These are phyloP conservation scores for Elsinoe necatrix DNA, from an alignment of 2,329 filamentous ascomycete genomes.

Conservation along the genomic window DNA sequence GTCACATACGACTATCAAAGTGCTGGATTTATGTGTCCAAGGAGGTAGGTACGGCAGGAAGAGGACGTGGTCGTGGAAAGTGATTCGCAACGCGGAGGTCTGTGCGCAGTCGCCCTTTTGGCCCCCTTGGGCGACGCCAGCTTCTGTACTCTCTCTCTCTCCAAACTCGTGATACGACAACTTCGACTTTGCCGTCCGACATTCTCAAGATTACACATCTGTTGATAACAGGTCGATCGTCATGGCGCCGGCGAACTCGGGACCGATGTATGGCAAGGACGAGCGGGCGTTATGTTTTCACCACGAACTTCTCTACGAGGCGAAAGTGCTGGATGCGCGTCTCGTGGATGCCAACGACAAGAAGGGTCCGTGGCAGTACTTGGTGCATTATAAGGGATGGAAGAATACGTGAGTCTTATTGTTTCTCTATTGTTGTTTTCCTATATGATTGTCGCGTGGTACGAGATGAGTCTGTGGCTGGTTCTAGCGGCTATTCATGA, in stretches of 20 bases:
- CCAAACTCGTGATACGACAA: background rate
- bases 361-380: conserved; percentile 72
- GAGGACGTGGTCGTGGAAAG: conserved; percentile 1
- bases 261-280: conserved; percentile 58
- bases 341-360: conserved; percentile 55
- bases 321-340: conserved; percentile 79
- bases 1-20: background rate
- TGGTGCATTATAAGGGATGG: conserved; percentile 98
- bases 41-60: background rate
- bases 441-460: background rate
- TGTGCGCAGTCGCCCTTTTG: conserved; percentile 5
- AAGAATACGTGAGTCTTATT: conserved; percentile 70
- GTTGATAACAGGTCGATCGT: conserved; percentile 23
- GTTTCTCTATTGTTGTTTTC: conserved; percentile 1
- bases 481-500: background rate
- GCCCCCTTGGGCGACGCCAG: conserved; percentile 6
- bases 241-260: conserved; percentile 52
- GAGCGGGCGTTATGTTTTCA: conserved; percentile 96
- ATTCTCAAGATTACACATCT: background rate
- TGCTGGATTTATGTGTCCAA: background rate
- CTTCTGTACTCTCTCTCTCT: background rate
- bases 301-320: conserved; percentile 93
- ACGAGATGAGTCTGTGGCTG: background rate
- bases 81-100: conserved; percentile 9
- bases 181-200: background rate